These are phyloP conservation scores for Cucurbita argyrosperma DNA, from an alignment of 306 rosid genomes.

Conservation along the genomic window DNA sequence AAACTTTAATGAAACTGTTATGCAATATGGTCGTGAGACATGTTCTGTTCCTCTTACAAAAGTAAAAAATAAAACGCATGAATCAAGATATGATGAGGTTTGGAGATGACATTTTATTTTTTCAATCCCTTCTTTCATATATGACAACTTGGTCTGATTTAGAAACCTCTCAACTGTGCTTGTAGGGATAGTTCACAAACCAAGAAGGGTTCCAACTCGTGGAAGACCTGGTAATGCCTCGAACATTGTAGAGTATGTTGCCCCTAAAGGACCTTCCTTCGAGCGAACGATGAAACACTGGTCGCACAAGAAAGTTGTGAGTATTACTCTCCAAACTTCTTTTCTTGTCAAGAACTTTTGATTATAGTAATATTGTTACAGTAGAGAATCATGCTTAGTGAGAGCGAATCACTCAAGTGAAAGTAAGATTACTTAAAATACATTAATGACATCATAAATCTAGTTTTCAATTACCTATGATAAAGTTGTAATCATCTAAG, in stretches of 20 bases:
- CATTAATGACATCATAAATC: too few relatives aligned
- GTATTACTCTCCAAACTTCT: conserved; percentile 1
- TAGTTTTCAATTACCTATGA: too few relatives aligned
- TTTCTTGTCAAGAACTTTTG: not conserved
- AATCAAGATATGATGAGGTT: not conserved
- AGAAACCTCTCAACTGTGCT: not conserved
- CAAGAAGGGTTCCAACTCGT: not conserved
- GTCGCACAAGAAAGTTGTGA: not conserved
- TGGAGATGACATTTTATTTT: not conserved
- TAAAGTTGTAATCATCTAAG: too few relatives aligned
- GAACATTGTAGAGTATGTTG: not conserved
- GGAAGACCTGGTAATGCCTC: not conserved
- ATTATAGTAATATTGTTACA: not conserved
- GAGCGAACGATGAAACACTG: not conserved
- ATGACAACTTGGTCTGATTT: not conserved
- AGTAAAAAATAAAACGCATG: not conserved
- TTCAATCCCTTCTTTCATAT: not conserved
- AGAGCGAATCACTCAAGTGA: too few relatives aligned
- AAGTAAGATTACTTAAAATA: too few relatives aligned
- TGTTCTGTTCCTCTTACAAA: not conserved
- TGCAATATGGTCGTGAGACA: not conserved
- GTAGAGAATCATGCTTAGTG: not conserved
- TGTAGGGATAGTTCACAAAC: not conserved
- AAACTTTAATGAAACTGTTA: not conserved
- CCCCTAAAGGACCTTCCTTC: not conserved